These are phyloP conservation scores for Lyophyllum semitale DNA, from an alignment of 768 basidiomycete genomes.

Conservation along the genomic window DNA sequence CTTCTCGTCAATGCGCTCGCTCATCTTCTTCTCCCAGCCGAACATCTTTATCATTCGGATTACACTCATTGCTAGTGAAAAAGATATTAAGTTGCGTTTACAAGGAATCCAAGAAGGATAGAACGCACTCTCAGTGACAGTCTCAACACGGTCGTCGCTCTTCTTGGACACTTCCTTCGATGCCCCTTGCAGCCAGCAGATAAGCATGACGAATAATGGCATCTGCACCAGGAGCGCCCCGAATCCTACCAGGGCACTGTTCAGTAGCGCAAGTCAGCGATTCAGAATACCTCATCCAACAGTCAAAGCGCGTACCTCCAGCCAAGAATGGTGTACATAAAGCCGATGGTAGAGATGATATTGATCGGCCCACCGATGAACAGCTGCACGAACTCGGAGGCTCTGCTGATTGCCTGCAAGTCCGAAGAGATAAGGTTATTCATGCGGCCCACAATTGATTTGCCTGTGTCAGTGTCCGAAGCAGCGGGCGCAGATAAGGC, in stretches of 20 bases:
- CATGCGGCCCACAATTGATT: constrained; percentile 64
- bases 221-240: constrained; percentile 47
- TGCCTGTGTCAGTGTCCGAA: not conserved
- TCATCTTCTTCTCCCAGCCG: constrained; percentile 61
- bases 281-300: not conserved
- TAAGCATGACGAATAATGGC: constrained; percentile 57
- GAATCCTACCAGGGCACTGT: constrained; percentile 61
- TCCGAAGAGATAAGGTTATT: constrained; percentile 78
- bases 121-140: constrained; percentile 57
- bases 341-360: constrained; percentile 35
- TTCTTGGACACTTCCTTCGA: constrained; percentile 52
- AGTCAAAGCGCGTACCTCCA: constrained; percentile 36
- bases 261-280: not conserved
- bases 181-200: constrained; percentile 42
- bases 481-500: constrained; percentile 7
- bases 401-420: constrained; percentile 33
- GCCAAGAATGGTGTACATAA: constrained; percentile 46
- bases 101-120: constrained; percentile 14
- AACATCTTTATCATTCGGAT: constrained; percentile 73
- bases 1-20: constrained; percentile 51
- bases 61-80: constrained; percentile 48
- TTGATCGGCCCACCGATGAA: constrained; percentile 40
- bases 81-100: constrained; percentile 14
- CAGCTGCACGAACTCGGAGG: constrained; percentile 34
- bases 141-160: constrained; percentile 58